A percentile compares a stretch with the other conserved stretches of the same genome.
Evolutionary conservation across 2,329 filamentous ascomycete species (phyloP).

Genomic region (Blastomyces parvus): DNA sequence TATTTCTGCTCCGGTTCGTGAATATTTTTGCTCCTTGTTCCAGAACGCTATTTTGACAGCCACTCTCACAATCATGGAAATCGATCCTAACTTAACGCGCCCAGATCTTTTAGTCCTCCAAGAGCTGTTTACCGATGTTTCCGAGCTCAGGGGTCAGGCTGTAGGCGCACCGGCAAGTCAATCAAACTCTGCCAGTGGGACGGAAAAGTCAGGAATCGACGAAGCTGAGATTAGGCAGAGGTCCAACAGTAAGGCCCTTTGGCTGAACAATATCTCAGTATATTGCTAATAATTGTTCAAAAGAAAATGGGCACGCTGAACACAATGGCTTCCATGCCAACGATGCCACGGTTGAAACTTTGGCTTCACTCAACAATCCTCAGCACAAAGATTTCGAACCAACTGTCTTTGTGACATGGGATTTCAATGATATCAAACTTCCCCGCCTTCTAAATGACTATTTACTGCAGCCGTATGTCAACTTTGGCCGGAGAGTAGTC

Average conservation of each 20-base stretch:
- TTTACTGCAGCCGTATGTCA: conserved; percentile 52
- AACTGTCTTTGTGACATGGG: conserved; percentile 47
- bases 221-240: neutral
- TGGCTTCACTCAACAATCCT: conserved; percentile 44
- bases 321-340: conserved; percentile 13
- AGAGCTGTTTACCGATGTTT: conserved; percentile 28
- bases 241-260: conserved; percentile 2
- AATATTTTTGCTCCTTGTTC: neutral
- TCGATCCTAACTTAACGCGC: conserved; percentile 23
- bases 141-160: conserved; percentile 11
- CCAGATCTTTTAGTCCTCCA: conserved; percentile 33
- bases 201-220: too few relatives aligned
- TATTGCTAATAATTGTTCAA: neutral
- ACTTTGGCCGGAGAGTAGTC: conserved; percentile 47
- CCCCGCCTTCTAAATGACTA: conserved; percentile 37
- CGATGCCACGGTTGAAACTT: conserved; percentile 31
- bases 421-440: conserved; percentile 38
- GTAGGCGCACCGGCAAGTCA: conserved; percentile 8
- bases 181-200: neutral
- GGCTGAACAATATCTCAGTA: neutral
- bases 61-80: conserved; percentile 6
- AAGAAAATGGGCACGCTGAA: neutral
- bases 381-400: conserved; percentile 42
- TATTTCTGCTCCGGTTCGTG: neutral
- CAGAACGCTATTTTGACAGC: neutral